phyloP scores from a whole-genome alignment of 1,284 basidiomycete species.

The Malassezia vespertilionis region DNA sequence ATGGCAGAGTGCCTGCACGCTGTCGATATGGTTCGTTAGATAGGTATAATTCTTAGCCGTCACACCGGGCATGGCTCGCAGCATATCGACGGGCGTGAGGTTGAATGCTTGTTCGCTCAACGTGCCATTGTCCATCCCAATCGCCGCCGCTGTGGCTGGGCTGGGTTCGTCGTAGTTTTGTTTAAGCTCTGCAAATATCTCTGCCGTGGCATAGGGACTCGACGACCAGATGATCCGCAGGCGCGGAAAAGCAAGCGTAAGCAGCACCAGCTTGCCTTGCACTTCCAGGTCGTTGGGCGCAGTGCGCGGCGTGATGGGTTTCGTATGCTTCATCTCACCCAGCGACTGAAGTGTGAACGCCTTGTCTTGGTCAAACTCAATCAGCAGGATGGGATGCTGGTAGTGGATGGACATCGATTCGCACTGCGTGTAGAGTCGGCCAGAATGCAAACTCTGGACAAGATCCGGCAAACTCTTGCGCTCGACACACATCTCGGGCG shows the following conservation, averaged over 20 bases:
- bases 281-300: slow-evolving; percentile 51
- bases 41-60: slow-evolving; percentile 73
- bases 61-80: slow-evolving; percentile 56
- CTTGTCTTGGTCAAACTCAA: slow-evolving; percentile 96
- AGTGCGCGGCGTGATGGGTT: slow-evolving; percentile 9
- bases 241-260: slow-evolving; percentile 78
- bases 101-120: slow-evolving; percentile 26
- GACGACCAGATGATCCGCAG: slow-evolving; percentile 93
- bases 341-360: slow-evolving; percentile 60
- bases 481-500: slow-evolving; percentile 91
- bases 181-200: slow-evolving; percentile 89
- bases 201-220: slow-evolving; percentile 79
- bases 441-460: slow-evolving; percentile 80
- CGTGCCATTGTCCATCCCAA: slow-evolving; percentile 25
- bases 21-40: slow-evolving; percentile 68
- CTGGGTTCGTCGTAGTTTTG: slow-evolving; percentile 73
- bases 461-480: slow-evolving; percentile 87
- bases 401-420: slow-evolving; percentile 94
- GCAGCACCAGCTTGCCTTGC: slow-evolving; percentile 79
- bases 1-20: slow-evolving; percentile 65
- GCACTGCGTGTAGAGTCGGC: slow-evolving; percentile 90
- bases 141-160: slow-evolving; percentile 62
- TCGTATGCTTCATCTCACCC: slow-evolving; percentile 13
- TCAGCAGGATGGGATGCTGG: slow-evolving; percentile 83
- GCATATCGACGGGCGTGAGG: slow-evolving; percentile 48